Evolutionary conservation across 177 flowering plant species (phyloP).

Genomic region (Vitis hybrid): DNA sequence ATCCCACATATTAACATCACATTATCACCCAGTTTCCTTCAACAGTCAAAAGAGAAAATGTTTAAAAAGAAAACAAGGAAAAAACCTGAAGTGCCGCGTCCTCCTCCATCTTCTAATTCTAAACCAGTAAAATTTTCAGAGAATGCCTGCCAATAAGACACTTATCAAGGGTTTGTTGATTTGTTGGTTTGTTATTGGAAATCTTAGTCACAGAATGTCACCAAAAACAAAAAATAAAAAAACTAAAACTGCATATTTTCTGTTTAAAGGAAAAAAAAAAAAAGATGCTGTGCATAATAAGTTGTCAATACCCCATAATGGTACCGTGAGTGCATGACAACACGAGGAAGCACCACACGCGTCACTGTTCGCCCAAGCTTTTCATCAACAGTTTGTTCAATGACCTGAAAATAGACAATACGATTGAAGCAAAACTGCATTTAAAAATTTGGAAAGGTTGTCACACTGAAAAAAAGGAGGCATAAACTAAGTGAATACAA

Average conservation of each 20-base stretch:
- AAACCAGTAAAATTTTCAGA: conserved; percentile 92
- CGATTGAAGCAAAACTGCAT: not conserved
- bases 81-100: conserved; percentile 98
- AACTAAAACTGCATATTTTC: not conserved
- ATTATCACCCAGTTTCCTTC: no score
- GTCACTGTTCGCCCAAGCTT: conserved; percentile 93
- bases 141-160: conserved; percentile 61
- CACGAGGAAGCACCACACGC: conserved; percentile 96
- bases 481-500: no score
- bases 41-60: not conserved
- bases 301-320: conserved; percentile 77
- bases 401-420: conserved; percentile 54
- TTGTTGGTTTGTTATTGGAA: not conserved
- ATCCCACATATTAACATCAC: no score
- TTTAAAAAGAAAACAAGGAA: conserved; percentile 3
- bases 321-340: conserved; percentile 87
- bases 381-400: conserved; percentile 81
- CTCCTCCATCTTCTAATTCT: conserved; percentile 99
- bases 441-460: not conserved
- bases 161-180: conserved; percentile 8
- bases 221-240: not conserved
- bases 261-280: not conserved
- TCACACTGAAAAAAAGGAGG: no score
- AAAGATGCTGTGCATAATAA: not conserved
- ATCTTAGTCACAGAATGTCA: not conserved